A percentile compares a stretch with the other conserved stretches of the same genome.
Evolutionary conservation across 306 rosid genomes (phyloP).

Genomic region (Canavalia ensiformis): DNA sequence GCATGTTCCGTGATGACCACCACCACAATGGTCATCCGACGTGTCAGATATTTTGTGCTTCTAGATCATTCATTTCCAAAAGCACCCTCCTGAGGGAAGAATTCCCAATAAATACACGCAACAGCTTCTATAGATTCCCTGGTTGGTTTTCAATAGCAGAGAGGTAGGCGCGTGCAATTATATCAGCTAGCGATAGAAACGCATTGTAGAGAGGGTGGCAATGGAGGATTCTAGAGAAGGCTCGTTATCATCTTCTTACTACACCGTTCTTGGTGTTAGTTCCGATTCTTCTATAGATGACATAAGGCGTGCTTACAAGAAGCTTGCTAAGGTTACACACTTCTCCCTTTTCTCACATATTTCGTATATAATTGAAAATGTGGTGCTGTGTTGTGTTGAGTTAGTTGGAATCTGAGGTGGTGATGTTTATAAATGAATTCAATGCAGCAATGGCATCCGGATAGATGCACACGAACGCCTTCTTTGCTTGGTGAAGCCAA

Average conservation of each 20-base stretch:
- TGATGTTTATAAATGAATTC: not conserved
- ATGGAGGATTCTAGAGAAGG: not conserved
- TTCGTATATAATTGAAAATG: too few species aligned
- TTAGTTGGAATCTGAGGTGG: not conserved
- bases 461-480: conserved; percentile 73
- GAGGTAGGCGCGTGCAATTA: not conserved
- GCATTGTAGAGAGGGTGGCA: too few species aligned
- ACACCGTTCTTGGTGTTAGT: conserved; percentile 71
- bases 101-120: not conserved
- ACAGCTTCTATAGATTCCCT: too few species aligned
- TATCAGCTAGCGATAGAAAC: not conserved
- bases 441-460: conserved; percentile 90
- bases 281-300: conserved; percentile 65
- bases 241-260: conserved; percentile 52
- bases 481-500: conserved; percentile 69
- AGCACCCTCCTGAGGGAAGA: conserved; percentile 7
- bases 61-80: conserved; percentile 29
- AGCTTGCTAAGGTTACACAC: conserved; percentile 73
- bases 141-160: not conserved
- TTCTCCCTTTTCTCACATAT: too few species aligned
- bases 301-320: conserved; percentile 80
- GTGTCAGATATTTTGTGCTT: conserved; percentile 38
- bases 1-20: conserved; percentile 17
- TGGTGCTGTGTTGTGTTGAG: not conserved
- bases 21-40: not conserved